Evolutionary conservation across 108 stramenopile genomes (phyloP).

Genomic region (Cyclotella sp.): DNA sequence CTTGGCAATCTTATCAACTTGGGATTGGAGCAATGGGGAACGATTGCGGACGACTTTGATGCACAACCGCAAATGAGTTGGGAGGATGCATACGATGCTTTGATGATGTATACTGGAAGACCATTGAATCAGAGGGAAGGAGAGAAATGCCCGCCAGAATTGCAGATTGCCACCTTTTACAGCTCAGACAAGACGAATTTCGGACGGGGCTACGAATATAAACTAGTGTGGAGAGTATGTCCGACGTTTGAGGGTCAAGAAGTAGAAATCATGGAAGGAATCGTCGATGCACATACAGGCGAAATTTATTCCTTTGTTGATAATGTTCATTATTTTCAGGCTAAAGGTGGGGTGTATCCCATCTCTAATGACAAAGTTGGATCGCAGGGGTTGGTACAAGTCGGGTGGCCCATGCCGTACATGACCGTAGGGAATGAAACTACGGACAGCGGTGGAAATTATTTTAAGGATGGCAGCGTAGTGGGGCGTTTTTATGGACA

Average conservation of each 20-base stretch:
- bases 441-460: conserved; percentile 20
- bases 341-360: conserved; percentile 27
- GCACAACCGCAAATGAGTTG: not conserved
- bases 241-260: conserved; percentile 30
- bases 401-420: conserved; percentile 39
- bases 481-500: conserved; percentile 12
- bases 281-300: conserved; percentile 19
- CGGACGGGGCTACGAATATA: conserved; percentile 6
- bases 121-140: not conserved
- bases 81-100: not conserved
- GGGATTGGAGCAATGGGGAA: conserved; percentile 7
- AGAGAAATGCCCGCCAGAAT: not conserved
- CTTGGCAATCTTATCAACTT: conserved; percentile 14
- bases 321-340: conserved; percentile 29
- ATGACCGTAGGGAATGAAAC: conserved; percentile 10
- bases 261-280: conserved; percentile 19
- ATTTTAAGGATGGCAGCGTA: not conserved
- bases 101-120: not conserved
- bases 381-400: not conserved
- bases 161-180: conserved; percentile 5
- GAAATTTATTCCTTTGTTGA: conserved; percentile 20
- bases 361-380: conserved; percentile 19
- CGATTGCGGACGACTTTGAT: not conserved
- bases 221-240: conserved; percentile 21
- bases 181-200: not conserved